A percentile compares a stretch with the other conserved stretches of the same genome.
These are phyloP conservation scores for Naganishia randhawae DNA, from an alignment of 768 basidiomycete species.

Conservation along the genomic window DNA sequence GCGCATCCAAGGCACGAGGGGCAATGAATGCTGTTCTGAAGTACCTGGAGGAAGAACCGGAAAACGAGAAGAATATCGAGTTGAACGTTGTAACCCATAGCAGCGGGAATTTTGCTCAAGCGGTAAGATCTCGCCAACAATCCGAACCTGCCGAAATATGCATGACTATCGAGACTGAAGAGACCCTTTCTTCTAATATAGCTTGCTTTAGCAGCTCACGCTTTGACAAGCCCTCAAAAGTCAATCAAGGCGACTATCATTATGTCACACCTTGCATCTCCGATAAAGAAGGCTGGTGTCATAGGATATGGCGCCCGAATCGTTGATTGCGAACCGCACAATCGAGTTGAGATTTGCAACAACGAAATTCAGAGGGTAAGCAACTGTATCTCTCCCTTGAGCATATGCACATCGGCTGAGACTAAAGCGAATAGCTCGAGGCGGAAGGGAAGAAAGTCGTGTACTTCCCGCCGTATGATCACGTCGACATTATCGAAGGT, in stretches of 20 bases:
- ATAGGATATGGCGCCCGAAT: slow-evolving; percentile 21
- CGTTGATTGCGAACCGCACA: slow-evolving; percentile 16
- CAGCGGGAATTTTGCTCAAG: slow-evolving; percentile 25
- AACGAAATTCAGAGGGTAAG: slow-evolving; percentile 20
- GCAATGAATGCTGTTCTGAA: slow-evolving; percentile 25
- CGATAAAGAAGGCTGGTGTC: slow-evolving; percentile 14
- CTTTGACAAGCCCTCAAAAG: not conserved
- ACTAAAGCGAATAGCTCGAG: not conserved
- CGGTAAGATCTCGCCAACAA: not conserved
- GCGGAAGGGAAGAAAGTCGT: slow-evolving; percentile 18
- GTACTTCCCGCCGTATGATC: slow-evolving; percentile 24
- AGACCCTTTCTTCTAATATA: not conserved
- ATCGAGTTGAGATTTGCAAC: slow-evolving; percentile 21
- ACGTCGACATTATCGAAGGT: slow-evolving; percentile 26
- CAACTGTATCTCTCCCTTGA: not conserved
- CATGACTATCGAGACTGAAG: not conserved
- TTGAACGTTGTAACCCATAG: slow-evolving; percentile 21
- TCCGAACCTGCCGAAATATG: not conserved
- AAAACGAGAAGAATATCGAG: slow-evolving; percentile 6
- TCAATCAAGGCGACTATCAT: slow-evolving; percentile 23
- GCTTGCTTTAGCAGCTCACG: slow-evolving; percentile 7
- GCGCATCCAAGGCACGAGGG: slow-evolving; percentile 10
- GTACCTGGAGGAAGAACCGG: slow-evolving; percentile 12
- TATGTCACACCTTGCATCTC: slow-evolving; percentile 17
- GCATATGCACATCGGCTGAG: not conserved